phyloP scores from a whole-genome alignment of 148 eudicot genomes.

The Simmondsia chinensis region DNA sequence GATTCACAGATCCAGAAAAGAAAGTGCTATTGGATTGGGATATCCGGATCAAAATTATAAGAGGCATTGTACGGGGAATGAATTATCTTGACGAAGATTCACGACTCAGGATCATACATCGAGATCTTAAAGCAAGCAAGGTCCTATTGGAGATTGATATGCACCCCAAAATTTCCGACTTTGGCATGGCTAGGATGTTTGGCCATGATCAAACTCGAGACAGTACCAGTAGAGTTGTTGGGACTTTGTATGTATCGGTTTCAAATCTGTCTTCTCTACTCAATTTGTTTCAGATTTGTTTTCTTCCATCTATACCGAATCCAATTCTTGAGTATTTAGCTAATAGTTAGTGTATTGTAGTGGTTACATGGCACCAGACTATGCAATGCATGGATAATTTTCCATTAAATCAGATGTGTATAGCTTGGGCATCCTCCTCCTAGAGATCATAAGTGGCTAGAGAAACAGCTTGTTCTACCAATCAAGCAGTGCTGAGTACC shows the following conservation, averaged over 20 bases:
- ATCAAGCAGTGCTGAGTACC: too few species aligned
- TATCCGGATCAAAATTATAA: constrained; percentile 23
- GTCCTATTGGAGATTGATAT: constrained; percentile 22
- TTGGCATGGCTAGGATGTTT: constrained; percentile 37
- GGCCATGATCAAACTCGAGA: constrained; percentile 14
- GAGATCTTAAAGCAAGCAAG: constrained; percentile 34
- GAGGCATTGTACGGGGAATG: constrained; percentile 26
- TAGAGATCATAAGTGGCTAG: constrained; percentile 28
- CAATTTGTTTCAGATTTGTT: not conserved
- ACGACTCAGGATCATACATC: constrained; percentile 22
- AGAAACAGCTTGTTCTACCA: constrained; percentile 16
- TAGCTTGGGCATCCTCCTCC: constrained; percentile 32
- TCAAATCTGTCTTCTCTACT: not conserved
- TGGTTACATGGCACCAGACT: constrained; percentile 35
- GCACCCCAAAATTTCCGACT: constrained; percentile 41
- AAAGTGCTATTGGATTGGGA: constrained; percentile 15
- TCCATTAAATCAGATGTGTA: constrained; percentile 27
- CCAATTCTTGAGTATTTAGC: not conserved
- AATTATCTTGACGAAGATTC: constrained; percentile 36
- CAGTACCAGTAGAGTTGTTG: constrained; percentile 21
- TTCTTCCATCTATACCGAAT: not conserved
- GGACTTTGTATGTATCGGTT: constrained; percentile 16
- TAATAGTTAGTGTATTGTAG: constrained; percentile 7
- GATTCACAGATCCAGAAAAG: constrained; percentile 9
- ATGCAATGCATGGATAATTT: constrained; percentile 20